phyloP scores from a whole-genome alignment of 805 yeast species.

The Candida odintsovae region DNA sequence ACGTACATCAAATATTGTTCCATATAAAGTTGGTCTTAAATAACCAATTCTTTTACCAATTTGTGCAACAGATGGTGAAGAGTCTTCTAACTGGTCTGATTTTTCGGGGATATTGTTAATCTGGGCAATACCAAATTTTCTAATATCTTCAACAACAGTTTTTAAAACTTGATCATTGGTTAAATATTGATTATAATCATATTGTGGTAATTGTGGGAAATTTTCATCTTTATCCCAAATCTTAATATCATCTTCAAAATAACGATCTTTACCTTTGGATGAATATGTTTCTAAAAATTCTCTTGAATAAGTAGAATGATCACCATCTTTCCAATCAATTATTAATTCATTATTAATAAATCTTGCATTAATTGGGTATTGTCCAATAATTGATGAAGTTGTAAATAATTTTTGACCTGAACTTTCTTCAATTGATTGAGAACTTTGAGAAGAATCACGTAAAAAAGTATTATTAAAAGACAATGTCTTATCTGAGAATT shows the following conservation, averaged over 20 bases:
- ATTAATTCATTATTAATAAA: conserved; percentile 28
- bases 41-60: conserved; percentile 59
- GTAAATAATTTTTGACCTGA: conserved; percentile 61
- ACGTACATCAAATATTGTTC: conserved; percentile 63
- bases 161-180: conserved; percentile 20
- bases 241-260: conserved; percentile 36
- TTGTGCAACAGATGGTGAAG: conserved; percentile 30
- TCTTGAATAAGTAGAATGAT: conserved; percentile 35
- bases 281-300: conserved; percentile 42
- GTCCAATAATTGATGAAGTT: conserved; percentile 41
- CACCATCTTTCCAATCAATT: conserved; percentile 47
- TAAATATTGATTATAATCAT: conserved; percentile 13
- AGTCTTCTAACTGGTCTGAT: conserved; percentile 22
- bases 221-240: conserved; percentile 34
- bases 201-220: conserved; percentile 11
- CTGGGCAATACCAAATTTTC: conserved; percentile 51
- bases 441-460: conserved; percentile 55
- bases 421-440: conserved; percentile 43
- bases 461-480: conserved; percentile 45
- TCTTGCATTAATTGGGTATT: conserved; percentile 32
- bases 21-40: conserved; percentile 66
- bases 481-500: conserved; percentile 9
- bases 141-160: conserved; percentile 38
- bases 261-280: conserved; percentile 26
- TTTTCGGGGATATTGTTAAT: conserved; percentile 47